Percentiles rank a stretch among this genome's conserved stretches.
These are phyloP conservation scores for Penicillium mononematosum DNA, from an alignment of 495 filamentous ascomycete species.

Conservation along the genomic window DNA sequence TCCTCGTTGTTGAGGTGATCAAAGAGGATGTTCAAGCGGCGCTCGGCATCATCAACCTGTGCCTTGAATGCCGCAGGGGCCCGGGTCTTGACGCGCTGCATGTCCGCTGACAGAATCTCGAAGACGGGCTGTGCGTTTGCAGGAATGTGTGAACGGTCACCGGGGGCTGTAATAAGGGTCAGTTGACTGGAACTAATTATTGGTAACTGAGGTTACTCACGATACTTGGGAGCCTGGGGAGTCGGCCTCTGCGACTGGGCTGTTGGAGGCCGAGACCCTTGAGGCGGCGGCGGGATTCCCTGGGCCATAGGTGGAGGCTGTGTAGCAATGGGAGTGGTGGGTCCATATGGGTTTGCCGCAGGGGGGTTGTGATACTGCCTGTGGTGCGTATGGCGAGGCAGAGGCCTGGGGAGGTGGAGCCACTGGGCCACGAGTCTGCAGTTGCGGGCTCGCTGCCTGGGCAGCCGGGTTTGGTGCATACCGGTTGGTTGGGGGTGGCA, in stretches of 20 bases:
- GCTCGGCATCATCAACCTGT: conserved; percentile 90
- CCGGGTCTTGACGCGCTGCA: conserved; percentile 79
- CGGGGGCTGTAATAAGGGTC: conserved; percentile 52
- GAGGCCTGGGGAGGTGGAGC: conserved; percentile 53
- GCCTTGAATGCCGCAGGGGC: conserved; percentile 78
- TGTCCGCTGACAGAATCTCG: conserved; percentile 77
- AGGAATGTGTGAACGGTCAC: conserved; percentile 90
- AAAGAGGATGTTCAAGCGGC: conserved; percentile 85
- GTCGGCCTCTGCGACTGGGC: conserved; percentile 48
- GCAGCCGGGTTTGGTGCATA: conserved; percentile 80
- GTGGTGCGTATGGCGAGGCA: conserved; percentile 62
- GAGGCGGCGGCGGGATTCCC: conserved; percentile 39
- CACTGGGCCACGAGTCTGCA: conserved; percentile 41
- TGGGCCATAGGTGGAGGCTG: conserved; percentile 45
- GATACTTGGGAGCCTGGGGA: conserved; percentile 62
- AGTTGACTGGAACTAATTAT: conserved; percentile 18
- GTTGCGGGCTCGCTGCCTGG: conserved; percentile 45
- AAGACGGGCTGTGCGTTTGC: conserved; percentile 69
- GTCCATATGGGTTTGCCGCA: conserved; percentile 47
- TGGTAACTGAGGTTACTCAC: conserved; percentile 39
- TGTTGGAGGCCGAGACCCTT: conserved; percentile 51
- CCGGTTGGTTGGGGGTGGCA: conserved; percentile 71
- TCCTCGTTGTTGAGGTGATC: conserved; percentile 97
- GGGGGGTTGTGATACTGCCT: conserved; percentile 39
- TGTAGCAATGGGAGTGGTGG: conserved; percentile 37